A percentile compares a stretch with the other conserved stretches of the same genome.
phyloP scores from a whole-genome alignment of 1,139 yeast genomes.

The Sugiyamaella sp. region DNA sequence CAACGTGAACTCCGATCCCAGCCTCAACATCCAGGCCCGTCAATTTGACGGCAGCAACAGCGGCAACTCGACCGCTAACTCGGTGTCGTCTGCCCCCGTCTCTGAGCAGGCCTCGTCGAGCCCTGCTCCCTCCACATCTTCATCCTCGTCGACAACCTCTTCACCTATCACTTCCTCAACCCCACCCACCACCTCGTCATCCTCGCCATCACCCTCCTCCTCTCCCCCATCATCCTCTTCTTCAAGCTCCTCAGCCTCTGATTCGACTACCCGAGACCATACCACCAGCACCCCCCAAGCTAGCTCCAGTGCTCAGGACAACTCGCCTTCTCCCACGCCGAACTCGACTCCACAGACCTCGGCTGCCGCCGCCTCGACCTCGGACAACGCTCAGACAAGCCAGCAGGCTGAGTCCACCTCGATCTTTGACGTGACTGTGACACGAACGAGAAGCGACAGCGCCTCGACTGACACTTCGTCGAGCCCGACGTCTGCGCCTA shows the following conservation, averaged over 20 bases:
- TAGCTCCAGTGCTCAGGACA: conserved; percentile 7
- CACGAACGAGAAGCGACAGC: conserved; percentile 6
- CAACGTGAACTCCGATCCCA: not conserved
- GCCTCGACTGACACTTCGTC: conserved; percentile 6
- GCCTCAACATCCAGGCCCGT: conserved; percentile 10
- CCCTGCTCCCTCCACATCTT: conserved; percentile 19
- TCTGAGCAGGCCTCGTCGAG: conserved; percentile 9
- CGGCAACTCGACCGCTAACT: conserved; percentile 7
- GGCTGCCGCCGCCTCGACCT: conserved; percentile 11
- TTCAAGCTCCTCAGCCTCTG: conserved; percentile 5
- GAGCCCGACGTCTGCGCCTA: conserved; percentile 8
- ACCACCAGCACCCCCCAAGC: conserved; percentile 3
- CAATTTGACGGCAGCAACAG: conserved; percentile 13
- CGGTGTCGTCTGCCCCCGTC: conserved; percentile 12
- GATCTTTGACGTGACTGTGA: conserved; percentile 14
- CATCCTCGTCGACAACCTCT: conserved; percentile 10
- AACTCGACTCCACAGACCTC: conserved; percentile 18
- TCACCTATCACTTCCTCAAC: conserved; percentile 21
- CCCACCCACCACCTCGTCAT: conserved; percentile 18
- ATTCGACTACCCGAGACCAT: conserved; percentile 1
- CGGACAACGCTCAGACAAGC: conserved; percentile 1
- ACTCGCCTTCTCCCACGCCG: conserved; percentile 10
- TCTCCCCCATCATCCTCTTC: conserved; percentile 14
- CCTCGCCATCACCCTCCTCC: conserved; percentile 17
- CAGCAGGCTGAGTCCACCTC: conserved; percentile 9